These are phyloP conservation scores for Aureobasidium subglaciale DNA, from an alignment of 2,329 filamentous ascomycete genomes.

Conservation along the genomic window DNA sequence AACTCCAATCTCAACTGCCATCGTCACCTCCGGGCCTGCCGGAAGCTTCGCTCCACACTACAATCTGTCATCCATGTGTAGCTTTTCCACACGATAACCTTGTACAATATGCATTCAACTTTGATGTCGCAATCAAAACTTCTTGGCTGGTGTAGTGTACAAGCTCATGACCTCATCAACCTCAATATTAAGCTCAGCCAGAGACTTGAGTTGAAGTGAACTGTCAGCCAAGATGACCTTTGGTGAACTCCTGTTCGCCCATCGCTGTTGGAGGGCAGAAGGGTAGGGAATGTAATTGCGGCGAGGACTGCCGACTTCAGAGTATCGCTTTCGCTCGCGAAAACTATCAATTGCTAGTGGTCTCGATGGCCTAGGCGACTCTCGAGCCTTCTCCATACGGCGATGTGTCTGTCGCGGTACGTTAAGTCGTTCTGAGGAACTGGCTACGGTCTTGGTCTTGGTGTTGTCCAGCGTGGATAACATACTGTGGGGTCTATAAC, in stretches of 20 bases:
- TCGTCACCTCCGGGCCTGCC: background rate
- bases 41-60: background rate
- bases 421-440: too few species aligned
- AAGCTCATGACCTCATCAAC: background rate
- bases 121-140: background rate
- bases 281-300: background rate
- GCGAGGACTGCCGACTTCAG: background rate
- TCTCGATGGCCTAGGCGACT: too few species aligned
- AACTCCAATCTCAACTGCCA: too few species aligned
- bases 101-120: background rate
- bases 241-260: background rate
- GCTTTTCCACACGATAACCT: background rate
- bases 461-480: too few species aligned
- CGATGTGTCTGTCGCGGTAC: too few species aligned
- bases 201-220: background rate
- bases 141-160: background rate
- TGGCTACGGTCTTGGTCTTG: too few species aligned
- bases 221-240: background rate
- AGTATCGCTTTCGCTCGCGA: too few species aligned
- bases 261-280: background rate
- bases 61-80: background rate
- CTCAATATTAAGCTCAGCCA: background rate
- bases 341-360: too few species aligned
- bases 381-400: too few species aligned
- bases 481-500: too few species aligned